Evolutionary conservation across 805 yeast species (phyloP).

Genomic region (Ogataea polymorpha): DNA sequence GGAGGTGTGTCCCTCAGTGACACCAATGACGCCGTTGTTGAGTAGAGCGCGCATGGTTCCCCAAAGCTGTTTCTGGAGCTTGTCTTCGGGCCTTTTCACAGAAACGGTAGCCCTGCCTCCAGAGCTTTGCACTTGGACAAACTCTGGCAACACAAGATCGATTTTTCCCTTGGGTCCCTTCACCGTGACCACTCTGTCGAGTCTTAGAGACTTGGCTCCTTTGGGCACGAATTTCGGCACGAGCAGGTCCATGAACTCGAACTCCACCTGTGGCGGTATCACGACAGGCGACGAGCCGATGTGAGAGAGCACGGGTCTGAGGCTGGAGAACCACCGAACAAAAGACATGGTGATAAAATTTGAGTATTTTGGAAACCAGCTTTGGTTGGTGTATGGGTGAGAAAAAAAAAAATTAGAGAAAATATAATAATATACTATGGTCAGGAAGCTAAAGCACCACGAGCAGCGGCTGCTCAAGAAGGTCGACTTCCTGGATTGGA

Average conservation of each 20-base stretch:
- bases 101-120: slow-evolving; percentile 35
- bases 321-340: slow-evolving; percentile 31
- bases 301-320: slow-evolving; percentile 46
- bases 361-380: neutral
- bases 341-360: slow-evolving; percentile 8
- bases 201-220: slow-evolving; percentile 56
- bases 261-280: slow-evolving; percentile 57
- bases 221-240: slow-evolving; percentile 60
- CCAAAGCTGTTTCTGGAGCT: slow-evolving; percentile 86
- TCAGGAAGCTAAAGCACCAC: slow-evolving; percentile 86
- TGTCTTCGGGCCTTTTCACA: slow-evolving; percentile 57
- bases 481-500: slow-evolving; percentile 97
- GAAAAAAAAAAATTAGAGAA: slow-evolving; percentile 8
- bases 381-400: slow-evolving; percentile 5
- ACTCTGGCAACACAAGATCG: slow-evolving; percentile 66
- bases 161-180: slow-evolving; percentile 78
- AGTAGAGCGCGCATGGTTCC: slow-evolving; percentile 84
- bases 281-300: slow-evolving; percentile 79
- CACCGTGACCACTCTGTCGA: slow-evolving; percentile 58
- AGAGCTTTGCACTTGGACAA: slow-evolving; percentile 46
- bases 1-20: slow-evolving; percentile 87
- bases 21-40: slow-evolving; percentile 79
- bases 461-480: slow-evolving; percentile 92
- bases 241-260: slow-evolving; percentile 46
- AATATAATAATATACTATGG: slow-evolving; percentile 42